Evolutionary conservation across 768 basidiomycete genomes (phyloP).

Genomic region (Strobilomyces dryophilus): DNA sequence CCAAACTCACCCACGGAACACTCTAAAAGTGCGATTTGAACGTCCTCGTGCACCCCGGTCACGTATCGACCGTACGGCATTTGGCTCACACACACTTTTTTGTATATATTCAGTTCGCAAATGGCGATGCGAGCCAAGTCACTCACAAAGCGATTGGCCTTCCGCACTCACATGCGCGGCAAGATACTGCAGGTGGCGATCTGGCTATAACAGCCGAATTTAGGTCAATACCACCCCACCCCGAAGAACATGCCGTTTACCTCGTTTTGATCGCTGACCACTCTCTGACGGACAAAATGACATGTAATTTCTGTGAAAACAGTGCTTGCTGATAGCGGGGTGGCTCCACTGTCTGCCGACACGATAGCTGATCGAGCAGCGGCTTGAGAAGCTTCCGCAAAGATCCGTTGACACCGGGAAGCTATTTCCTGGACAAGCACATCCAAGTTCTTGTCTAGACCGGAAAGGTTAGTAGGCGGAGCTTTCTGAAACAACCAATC

Average conservation of each 20-base stretch:
- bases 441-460: slow-evolving; percentile 67
- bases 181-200: slow-evolving; percentile 49
- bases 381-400: slow-evolving; percentile 58
- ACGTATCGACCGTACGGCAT: slow-evolving; percentile 45
- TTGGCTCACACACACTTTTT: slow-evolving; percentile 55
- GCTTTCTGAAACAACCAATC: slow-evolving; percentile 40
- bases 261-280: slow-evolving; percentile 44
- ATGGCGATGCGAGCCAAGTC: slow-evolving; percentile 18
- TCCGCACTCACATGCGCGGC: slow-evolving; percentile 41
- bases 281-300: slow-evolving; percentile 51
- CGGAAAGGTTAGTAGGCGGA: slow-evolving; percentile 46
- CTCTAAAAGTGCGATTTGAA: slow-evolving; percentile 49
- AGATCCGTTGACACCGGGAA: slow-evolving; percentile 54
- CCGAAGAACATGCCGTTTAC: slow-evolving; percentile 35
- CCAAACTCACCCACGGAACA: slow-evolving; percentile 38
- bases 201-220: slow-evolving; percentile 35
- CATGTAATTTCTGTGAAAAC: slow-evolving; percentile 28
- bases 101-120: slow-evolving; percentile 32
- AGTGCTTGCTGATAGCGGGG: slow-evolving; percentile 29
- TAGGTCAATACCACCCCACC: slow-evolving; percentile 24
- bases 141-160: slow-evolving; percentile 47
- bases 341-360: slow-evolving; percentile 28
- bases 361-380: slow-evolving; percentile 57
- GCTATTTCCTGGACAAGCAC: slow-evolving; percentile 61
- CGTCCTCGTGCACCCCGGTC: slow-evolving; percentile 35